Conservation (phyloP, 257 asterid genomes). For the Rehmannia glutinosa region DNA sequence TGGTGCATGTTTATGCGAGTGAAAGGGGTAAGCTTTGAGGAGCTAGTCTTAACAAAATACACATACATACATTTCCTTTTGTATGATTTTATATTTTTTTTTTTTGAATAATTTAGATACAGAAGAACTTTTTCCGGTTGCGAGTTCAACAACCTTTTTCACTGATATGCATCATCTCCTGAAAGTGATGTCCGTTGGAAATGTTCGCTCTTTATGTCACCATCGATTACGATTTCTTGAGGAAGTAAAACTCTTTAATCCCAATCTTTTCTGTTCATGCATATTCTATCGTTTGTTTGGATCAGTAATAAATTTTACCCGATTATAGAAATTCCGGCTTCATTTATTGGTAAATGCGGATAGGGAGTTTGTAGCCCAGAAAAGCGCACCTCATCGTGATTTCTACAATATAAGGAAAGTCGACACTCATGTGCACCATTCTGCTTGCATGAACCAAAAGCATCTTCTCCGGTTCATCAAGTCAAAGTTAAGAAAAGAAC, state of each 20-base stretch:
- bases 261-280: conserved; percentile 19
- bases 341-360: conserved; percentile 84
- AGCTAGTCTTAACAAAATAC: conserved; percentile 7
- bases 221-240: conserved; percentile 82
- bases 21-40: conserved; percentile 51
- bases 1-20: conserved; percentile 73
- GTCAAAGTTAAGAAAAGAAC: conserved; percentile 81
- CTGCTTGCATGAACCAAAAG: conserved; percentile 98
- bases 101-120: conserved; percentile 37
- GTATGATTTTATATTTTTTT: neutral
- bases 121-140: conserved; percentile 81
- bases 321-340: conserved; percentile 76
- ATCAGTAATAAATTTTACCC: conserved; percentile 14
- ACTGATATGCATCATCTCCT: conserved; percentile 87
- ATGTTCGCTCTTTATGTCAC: conserved; percentile 78
- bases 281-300: conserved; percentile 5
- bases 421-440: conserved; percentile 91
- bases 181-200: conserved; percentile 78
- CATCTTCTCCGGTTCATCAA: conserved; percentile 91
- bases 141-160: conserved; percentile 75
- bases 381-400: conserved; percentile 95
- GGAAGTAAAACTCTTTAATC: conserved; percentile 48
- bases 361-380: conserved; percentile 84
- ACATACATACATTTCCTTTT: neutral
- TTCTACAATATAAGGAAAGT: conserved; percentile 91